A percentile compares a stretch with the other conserved stretches of the same genome.
Conservation (phyloP, 352 stramenopile genomes). For the Phytophthora uliginosa region DNA sequence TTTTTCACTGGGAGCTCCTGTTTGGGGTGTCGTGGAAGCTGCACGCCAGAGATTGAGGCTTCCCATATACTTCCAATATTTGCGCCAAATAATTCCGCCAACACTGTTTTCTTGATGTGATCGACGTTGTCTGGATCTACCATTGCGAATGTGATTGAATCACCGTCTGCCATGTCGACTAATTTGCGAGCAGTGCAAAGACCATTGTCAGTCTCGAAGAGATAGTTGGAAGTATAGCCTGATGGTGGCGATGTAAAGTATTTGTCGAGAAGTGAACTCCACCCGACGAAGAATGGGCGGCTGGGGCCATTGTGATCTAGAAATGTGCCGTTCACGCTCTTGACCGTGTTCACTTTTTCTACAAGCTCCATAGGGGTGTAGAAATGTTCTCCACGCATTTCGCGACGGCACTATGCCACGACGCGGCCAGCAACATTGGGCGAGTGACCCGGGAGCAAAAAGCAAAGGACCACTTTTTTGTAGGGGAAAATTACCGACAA, state of each 20-base stretch:
- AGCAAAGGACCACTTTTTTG: background rate
- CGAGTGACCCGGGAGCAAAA: background rate
- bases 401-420: background rate
- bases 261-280: background rate
- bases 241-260: background rate
- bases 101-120: too few relatives aligned
- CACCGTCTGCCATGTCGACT: too few relatives aligned
- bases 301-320: background rate
- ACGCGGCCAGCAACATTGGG: background rate
- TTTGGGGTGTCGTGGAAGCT: too few relatives aligned
- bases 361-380: background rate
- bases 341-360: background rate
- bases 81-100: too few relatives aligned
- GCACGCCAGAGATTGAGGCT: too few relatives aligned
- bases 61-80: too few relatives aligned
- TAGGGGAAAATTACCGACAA: slow-evolving; percentile 11
- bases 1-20: too few relatives aligned
- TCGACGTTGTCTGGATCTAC: too few relatives aligned
- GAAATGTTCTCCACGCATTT: background rate
- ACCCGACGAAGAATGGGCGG: background rate
- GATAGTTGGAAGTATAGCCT: too few relatives aligned
- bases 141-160: too few relatives aligned
- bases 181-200: too few relatives aligned
- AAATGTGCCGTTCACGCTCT: background rate
- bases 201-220: too few relatives aligned